These are phyloP conservation scores for Verticillium nonalfalfae DNA, from an alignment of 2,329 filamentous ascomycete genomes.

Conservation along the genomic window DNA sequence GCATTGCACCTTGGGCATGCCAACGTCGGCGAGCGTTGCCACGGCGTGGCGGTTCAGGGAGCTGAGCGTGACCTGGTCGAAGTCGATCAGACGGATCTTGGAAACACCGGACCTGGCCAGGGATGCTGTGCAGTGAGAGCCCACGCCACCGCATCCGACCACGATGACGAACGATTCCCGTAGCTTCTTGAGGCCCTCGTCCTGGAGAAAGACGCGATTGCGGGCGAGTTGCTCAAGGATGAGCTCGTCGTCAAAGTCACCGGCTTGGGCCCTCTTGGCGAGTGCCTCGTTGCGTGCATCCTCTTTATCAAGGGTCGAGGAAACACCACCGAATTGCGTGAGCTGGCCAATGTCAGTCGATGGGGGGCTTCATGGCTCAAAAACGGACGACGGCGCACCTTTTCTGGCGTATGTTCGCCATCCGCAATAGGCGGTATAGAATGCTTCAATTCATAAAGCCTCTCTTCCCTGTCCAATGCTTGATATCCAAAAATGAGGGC, in stretches of 20 bases:
- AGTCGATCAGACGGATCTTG: constrained; percentile 86
- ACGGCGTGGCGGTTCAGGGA: constrained; percentile 95
- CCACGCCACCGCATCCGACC: constrained; percentile 90
- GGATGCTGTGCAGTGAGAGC: constrained; percentile 82
- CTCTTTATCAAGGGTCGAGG: constrained; percentile 47
- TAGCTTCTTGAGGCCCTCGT: constrained; percentile 73
- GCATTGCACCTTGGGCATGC: constrained; percentile 84
- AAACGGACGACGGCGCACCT: constrained; percentile 13
- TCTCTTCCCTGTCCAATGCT: constrained; percentile 46
- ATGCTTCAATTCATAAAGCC: constrained; percentile 50
- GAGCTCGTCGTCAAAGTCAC: constrained; percentile 68
- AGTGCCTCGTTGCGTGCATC: constrained; percentile 53
- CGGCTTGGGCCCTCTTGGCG: constrained; percentile 52
- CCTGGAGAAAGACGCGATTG: constrained; percentile 83
- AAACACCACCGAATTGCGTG: constrained; percentile 53
- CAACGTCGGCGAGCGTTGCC: constrained; percentile 88
- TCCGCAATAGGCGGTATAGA: constrained; percentile 44
- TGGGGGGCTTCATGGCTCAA: background rate
- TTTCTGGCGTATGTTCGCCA: constrained; percentile 17
- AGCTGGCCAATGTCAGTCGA: constrained; percentile 36
- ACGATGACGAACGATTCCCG: constrained; percentile 79
- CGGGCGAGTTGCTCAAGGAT: constrained; percentile 92
- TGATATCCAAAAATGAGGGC: constrained; percentile 58
- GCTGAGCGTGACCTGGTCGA: constrained; percentile 93
- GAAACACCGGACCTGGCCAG: constrained; percentile 84